Evolutionary conservation across 1,284 basidiomycete genomes (phyloP).

Genomic region (Caloboletus inedulis): DNA sequence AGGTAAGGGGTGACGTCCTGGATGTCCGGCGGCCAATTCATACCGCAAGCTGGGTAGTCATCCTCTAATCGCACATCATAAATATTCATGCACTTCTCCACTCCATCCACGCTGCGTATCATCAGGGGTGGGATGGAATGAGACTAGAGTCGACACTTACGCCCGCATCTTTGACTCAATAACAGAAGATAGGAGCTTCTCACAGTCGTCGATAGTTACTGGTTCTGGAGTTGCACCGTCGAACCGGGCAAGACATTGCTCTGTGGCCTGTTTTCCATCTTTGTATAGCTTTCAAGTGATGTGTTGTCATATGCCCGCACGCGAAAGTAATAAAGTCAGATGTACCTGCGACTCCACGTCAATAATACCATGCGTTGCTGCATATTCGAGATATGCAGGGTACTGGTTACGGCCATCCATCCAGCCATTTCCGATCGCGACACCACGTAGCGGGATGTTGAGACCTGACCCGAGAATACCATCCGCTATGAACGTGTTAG

Average conservation of each 20-base stretch:
- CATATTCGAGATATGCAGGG: conserved; percentile 87
- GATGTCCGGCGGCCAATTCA: conserved; percentile 98
- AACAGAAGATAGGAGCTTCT: conserved; percentile 61
- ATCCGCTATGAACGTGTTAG: conserved; percentile 53
- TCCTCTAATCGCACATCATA: conserved; percentile 94
- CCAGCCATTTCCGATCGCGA: conserved; percentile 97
- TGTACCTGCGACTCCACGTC: conserved; percentile 69
- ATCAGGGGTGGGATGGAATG: conserved; percentile 1
- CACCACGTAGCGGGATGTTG: conserved; percentile 65
- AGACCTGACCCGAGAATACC: conserved; percentile 69
- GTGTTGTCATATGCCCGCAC: neutral
- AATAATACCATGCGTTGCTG: conserved; percentile 76
- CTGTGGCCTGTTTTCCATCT: conserved; percentile 58
- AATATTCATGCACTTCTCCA: conserved; percentile 85
- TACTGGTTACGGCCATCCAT: conserved; percentile 91
- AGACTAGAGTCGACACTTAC: conserved; percentile 43
- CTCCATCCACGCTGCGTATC: conserved; percentile 60
- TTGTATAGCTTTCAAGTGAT: conserved; percentile 51
- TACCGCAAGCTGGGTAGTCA: conserved; percentile 84
- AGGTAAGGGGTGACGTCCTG: conserved; percentile 77
- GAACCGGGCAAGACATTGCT: conserved; percentile 59
- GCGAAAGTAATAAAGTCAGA: conserved; percentile 7
- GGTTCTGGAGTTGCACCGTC: conserved; percentile 53
- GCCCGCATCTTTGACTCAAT: conserved; percentile 58
- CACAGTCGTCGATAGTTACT: conserved; percentile 66